A percentile compares a stretch with the other conserved stretches of the same genome.
phyloP scores from a whole-genome alignment of 306 rosid genomes.

The Cajanus cajan region DNA sequence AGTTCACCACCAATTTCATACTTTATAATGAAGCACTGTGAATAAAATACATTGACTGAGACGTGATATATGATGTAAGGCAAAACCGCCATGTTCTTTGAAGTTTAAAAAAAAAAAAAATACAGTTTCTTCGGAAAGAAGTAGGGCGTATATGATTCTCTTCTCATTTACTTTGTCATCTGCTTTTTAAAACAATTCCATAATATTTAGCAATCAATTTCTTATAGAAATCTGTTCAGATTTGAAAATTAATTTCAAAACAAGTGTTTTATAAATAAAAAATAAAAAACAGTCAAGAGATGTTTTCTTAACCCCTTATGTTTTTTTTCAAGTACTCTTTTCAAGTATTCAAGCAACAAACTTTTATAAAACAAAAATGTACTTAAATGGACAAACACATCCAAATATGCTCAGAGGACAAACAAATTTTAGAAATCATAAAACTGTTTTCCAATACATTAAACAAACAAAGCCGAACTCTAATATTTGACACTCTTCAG shows the following conservation, averaged over 20 bases:
- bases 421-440: neutral
- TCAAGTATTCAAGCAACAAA: neutral
- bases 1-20: neutral
- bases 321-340: neutral
- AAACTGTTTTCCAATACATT: neutral
- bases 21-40: neutral
- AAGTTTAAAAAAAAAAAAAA: neutral
- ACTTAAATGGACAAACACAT: neutral
- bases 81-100: neutral
- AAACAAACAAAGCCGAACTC: neutral
- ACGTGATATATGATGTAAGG: neutral
- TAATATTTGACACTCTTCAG: neutral
- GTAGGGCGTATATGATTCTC: too few species aligned
- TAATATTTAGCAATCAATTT: neutral
- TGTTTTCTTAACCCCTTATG: neutral
- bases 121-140: neutral
- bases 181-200: neutral
- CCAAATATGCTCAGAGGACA: neutral
- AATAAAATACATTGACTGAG: slow-evolving; percentile 13
- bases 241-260: neutral
- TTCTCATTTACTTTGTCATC: neutral
- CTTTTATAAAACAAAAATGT: neutral
- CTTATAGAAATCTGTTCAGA: neutral
- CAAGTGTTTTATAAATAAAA: neutral
- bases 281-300: neutral